Base-by-base conservation (phyloP, 768 basidiomycete species). In the Botryobasidium botryosum region DNA sequence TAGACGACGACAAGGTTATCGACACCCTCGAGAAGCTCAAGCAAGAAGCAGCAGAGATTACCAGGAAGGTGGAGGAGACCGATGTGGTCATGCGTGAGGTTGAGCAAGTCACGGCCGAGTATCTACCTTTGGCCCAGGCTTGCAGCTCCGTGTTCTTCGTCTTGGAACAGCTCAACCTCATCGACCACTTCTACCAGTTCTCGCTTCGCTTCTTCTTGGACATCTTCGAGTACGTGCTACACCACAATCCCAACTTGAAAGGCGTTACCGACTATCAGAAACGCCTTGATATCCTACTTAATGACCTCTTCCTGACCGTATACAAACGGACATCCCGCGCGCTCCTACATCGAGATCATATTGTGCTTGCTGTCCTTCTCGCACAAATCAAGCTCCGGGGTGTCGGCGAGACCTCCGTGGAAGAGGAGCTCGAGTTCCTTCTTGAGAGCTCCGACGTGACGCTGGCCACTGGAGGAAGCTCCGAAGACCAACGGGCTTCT, bases 171-270 rank as follows among this genome's bases (percentile, higher is more conserved):
- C 71, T 97, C 40, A 81, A 86, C 58, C 70, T 81, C 43, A 74
- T 96, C 65, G 87, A 92, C 57, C 92, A 94, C 62, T 97, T 97
- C 67, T 99, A 99, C 57, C 87, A 96, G 60, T 99, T 99, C 69
- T 97, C 94, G 2, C 71, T 99, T 37, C 79, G 70, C 24, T 96
- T 92, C 71, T 99, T 99, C 81, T 72, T 97, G 48, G 92, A 94
- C 59, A 92, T 96, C 56, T 99, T 99, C 63, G 87, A 97, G 63
- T 86, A 82, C 54, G 77, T 92, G 47, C 72, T 97, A 6, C 80
- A 82, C 52, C 79, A 83, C 54, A 96, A 97, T 57, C 90, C 91
- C 8, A 81, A 88, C 58, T 71, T 97, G 50, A 77, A 71, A 59
- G 74, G 72, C 48, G 69, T 91, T 46, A 68, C 75, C 20, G 88